Conservation (phyloP, 345 rosid species). For the Eucalyptus fibrosa region DNA sequence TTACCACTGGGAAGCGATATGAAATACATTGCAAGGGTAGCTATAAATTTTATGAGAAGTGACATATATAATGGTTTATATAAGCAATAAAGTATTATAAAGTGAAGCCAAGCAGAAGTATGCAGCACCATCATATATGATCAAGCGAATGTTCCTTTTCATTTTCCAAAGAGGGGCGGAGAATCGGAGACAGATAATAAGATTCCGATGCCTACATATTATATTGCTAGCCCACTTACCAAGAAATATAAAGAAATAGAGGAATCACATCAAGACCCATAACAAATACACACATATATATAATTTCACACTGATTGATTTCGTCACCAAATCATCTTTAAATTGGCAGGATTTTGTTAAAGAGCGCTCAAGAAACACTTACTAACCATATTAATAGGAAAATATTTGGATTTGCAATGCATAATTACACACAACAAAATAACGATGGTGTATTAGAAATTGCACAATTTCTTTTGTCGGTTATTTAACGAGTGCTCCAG, state of each 20-base stretch:
- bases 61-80: neutral
- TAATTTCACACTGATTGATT: too few species aligned
- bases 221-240: neutral
- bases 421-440: neutral
- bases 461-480: neutral
- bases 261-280: neutral
- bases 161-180: neutral
- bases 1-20: accelerated
- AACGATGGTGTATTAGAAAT: neutral
- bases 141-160: neutral
- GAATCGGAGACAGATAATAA: neutral
- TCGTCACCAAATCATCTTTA: too few species aligned
- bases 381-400: too few species aligned
- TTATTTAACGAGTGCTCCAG: neutral
- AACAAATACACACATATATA: too few species aligned
- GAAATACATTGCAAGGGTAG: neutral
- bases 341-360: neutral
- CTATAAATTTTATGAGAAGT: neutral
- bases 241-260: neutral
- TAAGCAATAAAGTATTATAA: too few species aligned
- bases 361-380: too few species aligned
- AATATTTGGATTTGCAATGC: neutral
- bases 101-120: neutral
- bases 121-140: neutral
- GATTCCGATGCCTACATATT: neutral